A percentile compares a stretch with the other conserved stretches of the same genome.
Evolutionary conservation across 768 basidiomycete genomes (phyloP).

Genomic region (Lentinula aciculospora): DNA sequence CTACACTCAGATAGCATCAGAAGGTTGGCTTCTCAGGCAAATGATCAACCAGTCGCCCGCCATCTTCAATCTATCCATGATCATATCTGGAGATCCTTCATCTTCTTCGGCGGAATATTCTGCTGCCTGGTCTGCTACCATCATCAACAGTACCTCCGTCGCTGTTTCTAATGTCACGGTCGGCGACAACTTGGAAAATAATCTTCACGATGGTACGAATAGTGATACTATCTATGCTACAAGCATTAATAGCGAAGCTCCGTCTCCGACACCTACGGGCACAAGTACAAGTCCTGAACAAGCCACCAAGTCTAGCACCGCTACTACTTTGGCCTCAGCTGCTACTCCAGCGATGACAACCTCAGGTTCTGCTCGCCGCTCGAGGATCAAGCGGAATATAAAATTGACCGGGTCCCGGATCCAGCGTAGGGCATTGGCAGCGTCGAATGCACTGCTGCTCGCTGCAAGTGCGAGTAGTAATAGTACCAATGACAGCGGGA

Average conservation of each 20-base stretch:
- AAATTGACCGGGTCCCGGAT: neutral
- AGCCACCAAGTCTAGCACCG: neutral
- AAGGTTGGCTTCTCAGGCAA: neutral
- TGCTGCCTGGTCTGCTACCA: conserved; percentile 1
- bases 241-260: conserved; percentile 6
- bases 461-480: neutral
- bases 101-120: neutral
- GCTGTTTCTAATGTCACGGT: neutral
- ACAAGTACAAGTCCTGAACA: neutral
- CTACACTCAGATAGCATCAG: neutral
- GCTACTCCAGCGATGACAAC: too few species aligned
- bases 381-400: neutral
- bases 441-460: neutral
- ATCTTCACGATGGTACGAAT: neutral
- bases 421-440: neutral
- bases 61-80: conserved; percentile 7
- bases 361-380: neutral
- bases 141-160: conserved; percentile 2
- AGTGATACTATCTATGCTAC: neutral
- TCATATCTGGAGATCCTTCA: neutral
- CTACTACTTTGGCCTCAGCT: too few species aligned
- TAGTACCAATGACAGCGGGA: neutral
- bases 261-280: neutral
- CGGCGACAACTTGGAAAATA: neutral
- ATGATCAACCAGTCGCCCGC: neutral